These are phyloP conservation scores for Diutina neorugosa DNA, from an alignment of 1,139 yeast species.

Conservation along the genomic window DNA sequence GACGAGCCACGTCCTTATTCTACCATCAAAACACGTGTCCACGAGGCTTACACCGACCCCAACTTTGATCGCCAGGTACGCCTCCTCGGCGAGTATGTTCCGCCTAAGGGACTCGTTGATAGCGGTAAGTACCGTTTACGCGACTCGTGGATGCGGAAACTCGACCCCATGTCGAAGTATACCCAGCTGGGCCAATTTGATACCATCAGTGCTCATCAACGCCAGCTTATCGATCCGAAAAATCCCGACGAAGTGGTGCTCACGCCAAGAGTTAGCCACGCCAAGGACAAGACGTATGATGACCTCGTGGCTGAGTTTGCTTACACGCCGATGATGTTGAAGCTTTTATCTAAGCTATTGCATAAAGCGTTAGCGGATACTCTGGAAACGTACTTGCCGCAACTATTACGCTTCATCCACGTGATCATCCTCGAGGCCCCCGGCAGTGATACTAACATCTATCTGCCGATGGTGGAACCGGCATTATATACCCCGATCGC, in stretches of 20 bases:
- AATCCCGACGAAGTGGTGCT: conserved; percentile 32
- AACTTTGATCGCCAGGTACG: conserved; percentile 26
- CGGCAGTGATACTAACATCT: background rate
- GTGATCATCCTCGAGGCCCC: conserved; percentile 41
- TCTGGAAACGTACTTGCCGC: conserved; percentile 44
- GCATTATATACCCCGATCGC: conserved; percentile 45
- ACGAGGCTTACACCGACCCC: conserved; percentile 21
- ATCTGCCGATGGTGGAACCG: conserved; percentile 11
- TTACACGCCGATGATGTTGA: conserved; percentile 40
- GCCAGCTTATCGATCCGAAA: conserved; percentile 15
- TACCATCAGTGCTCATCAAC: conserved; percentile 19
- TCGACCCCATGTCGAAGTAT: conserved; percentile 29
- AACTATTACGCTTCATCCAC: conserved; percentile 54
- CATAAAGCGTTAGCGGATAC: conserved; percentile 37
- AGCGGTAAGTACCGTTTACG: conserved; percentile 34
- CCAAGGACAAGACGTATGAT: conserved; percentile 27
- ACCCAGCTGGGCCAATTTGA: conserved; percentile 25
- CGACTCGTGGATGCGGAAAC: conserved; percentile 19
- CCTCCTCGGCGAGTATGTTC: conserved; percentile 29
- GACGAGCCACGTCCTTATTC: conserved; percentile 46
- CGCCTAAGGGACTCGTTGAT: conserved; percentile 29
- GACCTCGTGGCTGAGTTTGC: conserved; percentile 36
- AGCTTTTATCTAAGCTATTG: conserved; percentile 43
- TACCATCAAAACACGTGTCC: conserved; percentile 25
- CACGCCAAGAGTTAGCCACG: conserved; percentile 17